Conservation (phyloP, 2,329 filamentous ascomycete genomes). For the Emmonsiellopsis sp. region DNA sequence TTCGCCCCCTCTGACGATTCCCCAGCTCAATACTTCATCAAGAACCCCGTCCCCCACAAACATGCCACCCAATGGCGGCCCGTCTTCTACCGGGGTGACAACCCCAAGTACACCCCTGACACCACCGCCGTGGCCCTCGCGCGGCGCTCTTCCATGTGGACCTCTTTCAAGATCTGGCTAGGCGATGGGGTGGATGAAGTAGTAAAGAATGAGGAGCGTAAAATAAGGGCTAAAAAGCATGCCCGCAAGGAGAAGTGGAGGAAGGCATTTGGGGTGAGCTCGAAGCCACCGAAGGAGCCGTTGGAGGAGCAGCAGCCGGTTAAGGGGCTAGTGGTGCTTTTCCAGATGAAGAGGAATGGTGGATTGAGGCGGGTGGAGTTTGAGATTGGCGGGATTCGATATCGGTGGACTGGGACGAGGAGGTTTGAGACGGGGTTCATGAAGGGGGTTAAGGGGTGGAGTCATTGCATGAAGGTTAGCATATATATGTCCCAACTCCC, state of each 20-base stretch:
- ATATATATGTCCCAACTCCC: no score
- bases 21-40: not conserved
- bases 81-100: not conserved
- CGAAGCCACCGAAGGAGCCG: not conserved
- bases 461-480: constrained; percentile 1
- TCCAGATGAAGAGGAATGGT: not conserved
- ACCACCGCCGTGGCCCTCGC: not conserved
- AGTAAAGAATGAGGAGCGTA: not conserved
- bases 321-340: not conserved
- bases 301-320: constrained; percentile 1
- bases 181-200: not conserved
- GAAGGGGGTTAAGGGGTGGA: constrained; percentile 1
- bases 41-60: not conserved
- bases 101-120: not conserved
- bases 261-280: not conserved
- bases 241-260: not conserved
- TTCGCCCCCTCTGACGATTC: not conserved
- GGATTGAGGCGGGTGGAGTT: not conserved
- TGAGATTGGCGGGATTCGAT: not conserved
- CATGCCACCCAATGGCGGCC: not conserved
- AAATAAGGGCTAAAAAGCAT: not conserved
- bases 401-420: constrained; percentile 2
- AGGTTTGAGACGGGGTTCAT: not conserved
- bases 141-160: not conserved
- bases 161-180: constrained; percentile 1